Base-by-base conservation (phyloP, 2,329 filamentous ascomycete species). In the Colletotrichum somersetense region DNA sequence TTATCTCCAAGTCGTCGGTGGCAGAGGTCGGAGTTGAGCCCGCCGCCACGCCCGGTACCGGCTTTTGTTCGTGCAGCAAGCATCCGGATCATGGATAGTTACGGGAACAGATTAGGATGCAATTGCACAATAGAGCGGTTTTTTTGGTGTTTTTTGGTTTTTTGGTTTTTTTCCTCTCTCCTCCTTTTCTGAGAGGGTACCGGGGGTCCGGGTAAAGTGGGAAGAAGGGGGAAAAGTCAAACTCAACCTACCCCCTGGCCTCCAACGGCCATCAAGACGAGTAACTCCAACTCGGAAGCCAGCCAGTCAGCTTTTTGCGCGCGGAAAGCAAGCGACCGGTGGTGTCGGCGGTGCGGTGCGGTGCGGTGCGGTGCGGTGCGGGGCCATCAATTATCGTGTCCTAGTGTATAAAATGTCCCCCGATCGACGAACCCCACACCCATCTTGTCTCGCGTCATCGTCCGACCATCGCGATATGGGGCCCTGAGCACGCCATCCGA, bases 401-500 rank as follows among this genome's bases (percentile, higher is more conserved):
- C 23, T 30, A 30, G 4, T 30, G 30, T 30, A 30, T 30, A 30
- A 3, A 30, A 5, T 4, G 30, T 30, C 30, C 30, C 30, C 40
- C 26, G 26, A 53, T 62, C 57, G 38, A 35, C 46, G 46, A 50
- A 44, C 67, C 55, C 55, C 62, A 61, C 53, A 33, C n/a, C 46
- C 50, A 40, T 53, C 12, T 20, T 65, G 62, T 66, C 71, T 73
- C 71, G 71, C 71, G 71, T 73, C 71, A 73, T 73, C 71, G 67
- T 57, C 62, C 62, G 71, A 50, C 59, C 38, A 52, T 74, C 62
- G 72, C 72, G 69, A 73, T 73, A 70, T 73, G 69, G 72, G 57
- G 48, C 61, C 56, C 70, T 53, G 65, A 74, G 72, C 72, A 74
- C 72, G 72, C 72, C 64, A 74, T 73, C 56, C 53, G 55, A 52